Evolutionary conservation across 306 rosid species (phyloP).

Genomic region (Cucumis sativus): Cucumber_9930_V3 NC_026655.2:19194501-19195000

Average conservation of each 20-base stretch:
- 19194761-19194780: constrained; percentile 78
- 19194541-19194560: not conserved
- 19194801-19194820: constrained; percentile 90
- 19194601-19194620: not conserved
- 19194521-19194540: not conserved
- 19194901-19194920: constrained; percentile 50
- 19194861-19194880: constrained; percentile 99
- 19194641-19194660: not conserved
- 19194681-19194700: not conserved
- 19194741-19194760: constrained; percentile 90
- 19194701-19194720: not conserved
- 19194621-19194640: not conserved
- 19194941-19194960: constrained; percentile 45
- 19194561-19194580: not conserved
- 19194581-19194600: not conserved
- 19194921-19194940: constrained; percentile 67
- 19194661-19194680: not conserved
- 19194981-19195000: constrained; percentile 83
- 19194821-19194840: constrained; percentile 96
- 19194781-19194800: constrained; percentile 88
- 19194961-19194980: constrained; percentile 72
- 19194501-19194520: not conserved
- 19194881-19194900: constrained; percentile 79
- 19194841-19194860: constrained; percentile 99
- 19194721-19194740: constrained; percentile 66